phyloP scores from a whole-genome alignment of 164 flowering plant species.

The Nymphaea colorata region DNA sequence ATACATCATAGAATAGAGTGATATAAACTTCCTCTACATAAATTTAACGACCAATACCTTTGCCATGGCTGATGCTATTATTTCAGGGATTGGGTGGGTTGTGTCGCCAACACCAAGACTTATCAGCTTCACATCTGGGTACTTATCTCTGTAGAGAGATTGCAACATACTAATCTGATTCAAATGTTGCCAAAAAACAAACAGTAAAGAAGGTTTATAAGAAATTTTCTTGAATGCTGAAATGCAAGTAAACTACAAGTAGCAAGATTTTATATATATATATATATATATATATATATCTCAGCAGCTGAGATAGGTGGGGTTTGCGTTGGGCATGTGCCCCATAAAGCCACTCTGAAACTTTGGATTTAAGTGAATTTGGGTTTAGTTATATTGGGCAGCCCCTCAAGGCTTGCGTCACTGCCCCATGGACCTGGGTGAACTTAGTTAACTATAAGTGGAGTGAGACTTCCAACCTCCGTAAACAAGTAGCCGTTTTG shows the following conservation, averaged over 20 bases:
- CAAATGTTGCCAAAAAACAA: neutral
- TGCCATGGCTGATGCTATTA: conserved; percentile 45
- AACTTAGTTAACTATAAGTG: no score
- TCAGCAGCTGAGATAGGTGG: no score
- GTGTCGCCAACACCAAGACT: conserved; percentile 62
- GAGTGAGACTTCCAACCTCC: conserved; percentile 28
- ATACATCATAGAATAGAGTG: neutral
- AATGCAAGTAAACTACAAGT: neutral
- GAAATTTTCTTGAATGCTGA: neutral
- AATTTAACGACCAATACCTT: conserved; percentile 18
- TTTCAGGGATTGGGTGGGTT: conserved; percentile 46
- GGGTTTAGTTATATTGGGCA: no score
- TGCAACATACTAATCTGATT: conserved; percentile 34
- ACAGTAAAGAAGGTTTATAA: neutral
- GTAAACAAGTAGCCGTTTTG: conserved; percentile 46
- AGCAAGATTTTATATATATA: neutral
- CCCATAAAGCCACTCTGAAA: no score
- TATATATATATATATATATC: no score
- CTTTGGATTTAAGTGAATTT: no score
- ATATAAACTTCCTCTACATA: neutral
- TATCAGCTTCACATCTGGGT: conserved; percentile 53
- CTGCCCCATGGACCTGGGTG: neutral
- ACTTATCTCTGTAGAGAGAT: conserved; percentile 25
- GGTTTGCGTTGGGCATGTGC: no score
- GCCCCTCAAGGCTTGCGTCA: no score